A percentile compares a stretch with the other conserved stretches of the same genome.
These are phyloP conservation scores for Ormosia semicastrata DNA, from an alignment of 306 rosid genomes.

Conservation along the genomic window DNA sequence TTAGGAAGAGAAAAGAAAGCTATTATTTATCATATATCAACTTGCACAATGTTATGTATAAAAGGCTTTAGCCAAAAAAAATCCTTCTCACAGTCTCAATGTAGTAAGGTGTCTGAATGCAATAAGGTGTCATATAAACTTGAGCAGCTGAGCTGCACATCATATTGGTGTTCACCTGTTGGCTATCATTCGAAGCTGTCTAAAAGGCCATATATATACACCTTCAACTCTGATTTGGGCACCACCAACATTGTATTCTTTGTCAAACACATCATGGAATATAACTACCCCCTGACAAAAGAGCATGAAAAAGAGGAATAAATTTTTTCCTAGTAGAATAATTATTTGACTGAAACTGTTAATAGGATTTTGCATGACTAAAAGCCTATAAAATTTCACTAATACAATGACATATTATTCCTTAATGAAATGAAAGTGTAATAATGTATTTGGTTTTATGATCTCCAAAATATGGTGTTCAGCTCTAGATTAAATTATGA, in stretches of 20 bases:
- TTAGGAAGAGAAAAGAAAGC: background rate
- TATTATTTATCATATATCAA: slow-evolving; percentile 9
- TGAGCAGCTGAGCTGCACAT: slow-evolving; percentile 18
- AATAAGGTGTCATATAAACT: background rate
- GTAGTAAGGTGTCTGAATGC: background rate
- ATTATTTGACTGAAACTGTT: background rate
- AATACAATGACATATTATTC: background rate
- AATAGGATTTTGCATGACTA: background rate
- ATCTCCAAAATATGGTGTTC: background rate
- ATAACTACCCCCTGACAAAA: slow-evolving; percentile 80
- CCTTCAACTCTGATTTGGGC: slow-evolving; percentile 96
- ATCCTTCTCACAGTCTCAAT: background rate
- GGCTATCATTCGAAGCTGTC: slow-evolving; percentile 97
- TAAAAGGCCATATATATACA: slow-evolving; percentile 98
- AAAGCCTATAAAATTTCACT: background rate
- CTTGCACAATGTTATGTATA: background rate
- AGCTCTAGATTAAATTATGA: background rate
- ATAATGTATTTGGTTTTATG: background rate
- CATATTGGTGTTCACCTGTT: slow-evolving; percentile 51
- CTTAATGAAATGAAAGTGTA: background rate
- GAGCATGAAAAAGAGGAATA: slow-evolving; percentile 24
- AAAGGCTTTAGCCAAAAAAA: background rate
- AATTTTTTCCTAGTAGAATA: background rate
- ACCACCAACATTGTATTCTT: slow-evolving; percentile 77
- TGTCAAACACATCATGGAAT: slow-evolving; percentile 83